Evolutionary conservation across 345 rosid genomes (phyloP), one percentile per base, ranked within the genome.

Genomic region (Viola odorata): DNA sequence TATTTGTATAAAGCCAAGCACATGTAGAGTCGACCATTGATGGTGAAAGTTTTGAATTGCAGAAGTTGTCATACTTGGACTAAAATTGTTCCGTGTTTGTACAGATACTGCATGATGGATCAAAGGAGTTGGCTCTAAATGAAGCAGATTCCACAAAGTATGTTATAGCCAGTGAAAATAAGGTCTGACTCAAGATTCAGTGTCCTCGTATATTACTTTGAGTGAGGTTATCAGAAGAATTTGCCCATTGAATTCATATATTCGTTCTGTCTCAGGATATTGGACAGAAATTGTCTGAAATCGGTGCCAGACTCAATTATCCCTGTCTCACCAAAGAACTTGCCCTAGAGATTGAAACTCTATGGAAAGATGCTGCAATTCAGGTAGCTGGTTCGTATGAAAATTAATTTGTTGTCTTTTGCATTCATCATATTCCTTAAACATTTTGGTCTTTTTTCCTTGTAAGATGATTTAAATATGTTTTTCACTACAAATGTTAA

Each of bases 301-400:
- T 95, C 6, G 96, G 95, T 68, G 78, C 87, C 61, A 76, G 83
- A 66, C 74, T 82, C 71, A 86, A 95, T 64, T 84, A 80, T 73
- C 97, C 97, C 12, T 39, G 57, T 69, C 88, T 95, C 48, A 84
- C 90, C 39, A 80, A 78, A 75, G 95, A 91, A 67, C 84, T 91
- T 42, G 95, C 91, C 0, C 67, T 69, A 64, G 92, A 84, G 47
- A 85, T 88, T 17, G 95, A 91, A 78, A 75, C 82, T 66, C 67
- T 95, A 45, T 95, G 99, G 99, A 88, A 82, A 51, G 97, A 95
- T 74, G 75, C 85, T 62, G 97, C 99, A 53, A 85, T 95, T 69
- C 96, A 95, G 95, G 99, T 88, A 50, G 64, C 45, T 59, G 37
- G 57, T 51, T 57, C 63, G 50, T 73, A 23, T 68, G 51, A 40